A percentile compares a stretch with the other conserved stretches of the same genome.
phyloP scores from a whole-genome alignment of 306 rosid species.

The Trichosanthes truncata region DNA sequence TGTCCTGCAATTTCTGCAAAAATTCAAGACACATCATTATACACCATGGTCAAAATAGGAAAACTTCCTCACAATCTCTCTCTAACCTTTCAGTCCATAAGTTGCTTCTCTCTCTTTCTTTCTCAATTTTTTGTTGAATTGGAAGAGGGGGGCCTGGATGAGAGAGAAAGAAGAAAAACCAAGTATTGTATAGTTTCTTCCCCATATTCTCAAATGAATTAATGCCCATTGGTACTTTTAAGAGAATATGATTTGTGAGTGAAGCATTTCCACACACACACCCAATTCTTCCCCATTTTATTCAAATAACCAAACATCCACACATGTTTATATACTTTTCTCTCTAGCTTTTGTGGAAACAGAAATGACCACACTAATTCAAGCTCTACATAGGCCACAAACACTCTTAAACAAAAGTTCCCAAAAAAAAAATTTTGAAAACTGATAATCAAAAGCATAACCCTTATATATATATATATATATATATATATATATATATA shows the following conservation, averaged over 20 bases:
- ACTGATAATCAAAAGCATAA: not conserved
- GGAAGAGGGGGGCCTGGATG: not conserved
- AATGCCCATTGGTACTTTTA: slow-evolving; percentile 5
- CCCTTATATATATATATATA: no score
- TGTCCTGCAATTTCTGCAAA: not conserved
- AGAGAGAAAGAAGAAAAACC: not conserved
- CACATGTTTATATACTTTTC: slow-evolving; percentile 2
- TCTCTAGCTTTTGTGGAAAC: not conserved
- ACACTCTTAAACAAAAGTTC: not conserved
- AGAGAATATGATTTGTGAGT: slow-evolving; percentile 2
- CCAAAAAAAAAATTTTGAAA: not conserved
- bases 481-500: no score
- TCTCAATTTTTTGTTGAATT: not conserved
- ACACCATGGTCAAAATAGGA: slow-evolving; percentile 2
- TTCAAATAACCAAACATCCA: not conserved
- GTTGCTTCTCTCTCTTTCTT: not conserved
- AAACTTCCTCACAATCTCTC: not conserved
- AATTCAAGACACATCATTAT: not conserved
- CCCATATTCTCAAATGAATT: slow-evolving; percentile 9
- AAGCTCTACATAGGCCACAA: not conserved
- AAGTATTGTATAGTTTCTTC: not conserved
- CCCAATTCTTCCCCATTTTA: not conserved
- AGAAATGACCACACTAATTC: slow-evolving; percentile 4
- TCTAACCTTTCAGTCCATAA: not conserved
- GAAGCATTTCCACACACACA: not conserved